phyloP scores from a whole-genome alignment of 805 yeast species.

The Cyberlindnera samutprakarnensis region DNA sequence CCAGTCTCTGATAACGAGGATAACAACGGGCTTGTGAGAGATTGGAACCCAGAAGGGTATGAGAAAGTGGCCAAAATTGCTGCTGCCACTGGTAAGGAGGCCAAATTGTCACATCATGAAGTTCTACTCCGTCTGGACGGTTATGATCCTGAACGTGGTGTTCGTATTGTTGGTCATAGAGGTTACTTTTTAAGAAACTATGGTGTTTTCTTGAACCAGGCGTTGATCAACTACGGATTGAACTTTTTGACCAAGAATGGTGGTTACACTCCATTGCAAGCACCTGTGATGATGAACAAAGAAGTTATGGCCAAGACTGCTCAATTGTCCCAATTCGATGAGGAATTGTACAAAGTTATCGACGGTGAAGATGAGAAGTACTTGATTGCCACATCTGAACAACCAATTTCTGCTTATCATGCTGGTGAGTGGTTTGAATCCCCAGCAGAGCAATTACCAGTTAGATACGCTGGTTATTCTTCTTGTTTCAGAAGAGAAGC shows the following conservation, averaged over 20 bases:
- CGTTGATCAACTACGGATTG: conserved; percentile 93
- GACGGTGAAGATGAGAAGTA: conserved; percentile 98
- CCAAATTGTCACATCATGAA: conserved; percentile 89
- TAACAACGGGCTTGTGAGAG: conserved; percentile 78
- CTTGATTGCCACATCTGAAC: conserved; percentile 97
- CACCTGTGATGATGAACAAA: conserved; percentile 99
- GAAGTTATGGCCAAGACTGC: conserved; percentile 99
- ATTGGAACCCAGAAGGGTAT: conserved; percentile 78
- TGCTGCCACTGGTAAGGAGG: conserved; percentile 69
- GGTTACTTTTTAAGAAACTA: conserved; percentile 92
- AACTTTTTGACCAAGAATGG: conserved; percentile 70
- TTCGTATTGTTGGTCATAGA: conserved; percentile 95
- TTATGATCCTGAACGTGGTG: conserved; percentile 98
- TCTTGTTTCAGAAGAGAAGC: conserved; percentile 99
- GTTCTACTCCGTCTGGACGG: conserved; percentile 91
- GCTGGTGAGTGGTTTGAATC: conserved; percentile 97
- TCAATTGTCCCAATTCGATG: conserved; percentile 95
- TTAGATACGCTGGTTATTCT: conserved; percentile 95
- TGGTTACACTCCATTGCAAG: conserved; percentile 86
- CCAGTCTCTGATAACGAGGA: conserved; percentile 84
- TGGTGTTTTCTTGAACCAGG: conserved; percentile 98
- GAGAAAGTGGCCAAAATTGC: conserved; percentile 56
- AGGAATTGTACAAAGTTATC: conserved; percentile 92
- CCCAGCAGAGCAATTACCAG: conserved; percentile 93
- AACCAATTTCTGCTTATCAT: conserved; percentile 97